Evolutionary conservation across 441 rosid genomes (phyloP).

Genomic region (Kokia cookei): DNA sequence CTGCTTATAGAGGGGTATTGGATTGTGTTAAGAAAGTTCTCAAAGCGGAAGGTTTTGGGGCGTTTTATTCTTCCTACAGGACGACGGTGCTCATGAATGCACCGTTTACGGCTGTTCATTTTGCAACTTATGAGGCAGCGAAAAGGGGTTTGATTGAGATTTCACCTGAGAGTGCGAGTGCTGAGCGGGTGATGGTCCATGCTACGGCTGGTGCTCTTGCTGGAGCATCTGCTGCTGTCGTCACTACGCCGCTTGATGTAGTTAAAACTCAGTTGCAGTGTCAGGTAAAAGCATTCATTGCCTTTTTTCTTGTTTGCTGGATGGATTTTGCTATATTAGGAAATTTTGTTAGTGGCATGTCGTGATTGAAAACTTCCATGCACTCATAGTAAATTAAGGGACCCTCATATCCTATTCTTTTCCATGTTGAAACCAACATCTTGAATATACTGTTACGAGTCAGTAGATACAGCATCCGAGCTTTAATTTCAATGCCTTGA

Average conservation of each 20-base stretch:
- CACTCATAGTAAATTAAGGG: not conserved
- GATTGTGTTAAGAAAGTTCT: slow-evolving; percentile 66
- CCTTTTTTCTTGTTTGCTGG: not conserved
- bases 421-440: not conserved
- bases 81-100: slow-evolving; percentile 91
- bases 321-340: not conserved
- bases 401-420: not conserved
- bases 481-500: not conserved
- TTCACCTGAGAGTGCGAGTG: slow-evolving; percentile 55
- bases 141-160: slow-evolving; percentile 65
- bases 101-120: slow-evolving; percentile 86
- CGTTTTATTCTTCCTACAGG: slow-evolving; percentile 84
- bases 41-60: slow-evolving; percentile 68
- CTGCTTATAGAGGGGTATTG: slow-evolving; percentile 57
- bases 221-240: slow-evolving; percentile 67
- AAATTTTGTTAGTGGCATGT: not conserved
- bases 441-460: not conserved
- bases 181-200: slow-evolving; percentile 68
- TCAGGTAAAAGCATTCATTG: slow-evolving; percentile 42
- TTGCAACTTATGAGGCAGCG: slow-evolving; percentile 73
- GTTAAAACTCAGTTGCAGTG: slow-evolving; percentile 95
- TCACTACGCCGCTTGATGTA: slow-evolving; percentile 85
- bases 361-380: not conserved
- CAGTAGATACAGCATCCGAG: not conserved
- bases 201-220: slow-evolving; percentile 96